Evolutionary conservation across 352 stramenopile species (phyloP).

Genomic region (Globisporangium takayamanum): DNA sequence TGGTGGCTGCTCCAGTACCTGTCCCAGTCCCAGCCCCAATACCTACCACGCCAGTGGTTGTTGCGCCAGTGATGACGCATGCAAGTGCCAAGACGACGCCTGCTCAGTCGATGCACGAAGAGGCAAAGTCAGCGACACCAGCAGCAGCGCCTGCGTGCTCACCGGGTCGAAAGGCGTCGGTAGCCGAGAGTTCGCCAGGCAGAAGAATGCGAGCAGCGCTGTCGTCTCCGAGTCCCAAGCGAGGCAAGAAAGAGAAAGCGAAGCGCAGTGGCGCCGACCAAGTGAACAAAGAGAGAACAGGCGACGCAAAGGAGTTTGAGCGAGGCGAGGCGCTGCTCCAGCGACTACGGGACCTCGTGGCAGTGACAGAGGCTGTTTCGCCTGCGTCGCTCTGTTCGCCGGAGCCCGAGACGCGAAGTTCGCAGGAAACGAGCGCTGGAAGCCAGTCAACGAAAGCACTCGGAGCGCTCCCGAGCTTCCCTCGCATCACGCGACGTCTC

Average conservation of each 20-base stretch:
- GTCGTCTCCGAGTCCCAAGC: conserved; percentile 8
- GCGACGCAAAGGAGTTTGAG: conserved; percentile 17
- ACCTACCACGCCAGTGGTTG: neutral
- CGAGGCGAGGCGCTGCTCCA: conserved; percentile 27
- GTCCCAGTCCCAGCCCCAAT: neutral
- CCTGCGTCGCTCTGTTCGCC: conserved; percentile 22
- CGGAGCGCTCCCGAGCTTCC: conserved; percentile 16
- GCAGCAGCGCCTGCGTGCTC: neutral
- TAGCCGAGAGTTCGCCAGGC: neutral
- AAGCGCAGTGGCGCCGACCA: conserved; percentile 5
- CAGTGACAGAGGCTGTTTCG: conserved; percentile 16
- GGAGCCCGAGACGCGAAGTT: conserved; percentile 8
- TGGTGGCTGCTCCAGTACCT: neutral
- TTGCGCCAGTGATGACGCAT: neutral
- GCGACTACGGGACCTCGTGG: conserved; percentile 24
- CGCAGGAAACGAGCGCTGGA: conserved; percentile 2
- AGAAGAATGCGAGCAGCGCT: neutral
- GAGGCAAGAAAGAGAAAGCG: conserved; percentile 7
- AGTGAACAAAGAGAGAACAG: conserved; percentile 2
- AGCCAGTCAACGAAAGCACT: conserved; percentile 12
- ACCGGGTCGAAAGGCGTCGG: neutral
- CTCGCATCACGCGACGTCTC: conserved; percentile 37
- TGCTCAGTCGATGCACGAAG: neutral
- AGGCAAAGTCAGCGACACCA: neutral
- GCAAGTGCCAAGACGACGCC: neutral